phyloP scores from a whole-genome alignment of 495 filamentous ascomycete species.

The Tricharina praecox region DNA sequence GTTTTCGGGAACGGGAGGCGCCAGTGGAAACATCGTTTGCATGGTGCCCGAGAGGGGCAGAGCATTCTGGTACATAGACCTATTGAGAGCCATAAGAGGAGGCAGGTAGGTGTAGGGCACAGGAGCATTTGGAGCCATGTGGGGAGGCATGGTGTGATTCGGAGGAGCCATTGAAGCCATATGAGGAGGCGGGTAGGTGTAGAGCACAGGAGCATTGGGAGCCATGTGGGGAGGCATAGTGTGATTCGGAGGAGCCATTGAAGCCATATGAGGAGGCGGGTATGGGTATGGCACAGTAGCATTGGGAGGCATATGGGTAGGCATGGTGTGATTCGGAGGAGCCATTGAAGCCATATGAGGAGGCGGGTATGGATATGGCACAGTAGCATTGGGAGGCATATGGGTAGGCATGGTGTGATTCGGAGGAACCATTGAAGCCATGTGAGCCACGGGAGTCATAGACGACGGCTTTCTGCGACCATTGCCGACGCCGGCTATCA shows the following conservation, averaged over 20 bases:
- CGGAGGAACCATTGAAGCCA: slow-evolving; percentile 6
- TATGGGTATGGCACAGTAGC: slow-evolving; percentile 4
- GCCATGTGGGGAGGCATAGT: slow-evolving; percentile 2
- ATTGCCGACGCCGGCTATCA: too few relatives aligned
- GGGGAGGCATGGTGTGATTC: slow-evolving; percentile 4
- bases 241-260: slow-evolving; percentile 7
- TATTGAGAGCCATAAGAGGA: background rate
- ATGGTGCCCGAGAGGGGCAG: slow-evolving; percentile 5
- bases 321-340: slow-evolving; percentile 3
- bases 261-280: slow-evolving; percentile 2
- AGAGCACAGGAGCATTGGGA: too few relatives aligned
- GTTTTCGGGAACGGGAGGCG: slow-evolving; percentile 3
- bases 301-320: too few relatives aligned
- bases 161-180: slow-evolving; percentile 5
- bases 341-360: slow-evolving; percentile 3
- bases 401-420: slow-evolving; percentile 4
- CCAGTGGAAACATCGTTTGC: background rate
- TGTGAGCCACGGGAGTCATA: too few relatives aligned
- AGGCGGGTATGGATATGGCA: slow-evolving; percentile 4
- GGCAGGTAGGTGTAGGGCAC: slow-evolving; percentile 3
- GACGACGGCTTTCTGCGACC: too few relatives aligned
- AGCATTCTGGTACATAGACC: background rate
- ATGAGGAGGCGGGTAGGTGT: slow-evolving; percentile 3
- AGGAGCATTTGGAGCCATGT: too few relatives aligned
- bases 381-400: too few relatives aligned